A percentile compares a stretch with the other conserved stretches of the same genome.
These are phyloP conservation scores for Wakefieldia striispora DNA, from an alignment of 768 basidiomycete genomes.

Conservation along the genomic window DNA sequence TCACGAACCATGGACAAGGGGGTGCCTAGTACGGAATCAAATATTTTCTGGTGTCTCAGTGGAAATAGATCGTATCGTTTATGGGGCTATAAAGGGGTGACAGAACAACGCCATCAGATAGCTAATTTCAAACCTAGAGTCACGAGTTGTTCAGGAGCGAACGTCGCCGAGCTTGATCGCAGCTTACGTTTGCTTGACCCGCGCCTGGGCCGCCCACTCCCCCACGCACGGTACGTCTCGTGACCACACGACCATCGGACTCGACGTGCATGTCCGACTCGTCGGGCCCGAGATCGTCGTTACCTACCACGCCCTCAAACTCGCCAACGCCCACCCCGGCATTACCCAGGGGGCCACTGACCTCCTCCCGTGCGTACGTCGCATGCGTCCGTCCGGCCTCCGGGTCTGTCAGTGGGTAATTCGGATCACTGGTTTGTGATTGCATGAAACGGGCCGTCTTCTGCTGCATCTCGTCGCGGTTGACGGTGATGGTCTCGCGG, in stretches of 20 bases:
- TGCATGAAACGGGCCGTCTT: slow-evolving; percentile 22
- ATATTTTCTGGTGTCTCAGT: neutral
- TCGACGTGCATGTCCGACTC: slow-evolving; percentile 14
- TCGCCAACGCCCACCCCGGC: slow-evolving; percentile 31
- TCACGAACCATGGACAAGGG: neutral
- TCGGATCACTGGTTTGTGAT: neutral
- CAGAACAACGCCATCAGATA: neutral
- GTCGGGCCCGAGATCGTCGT: slow-evolving; percentile 29
- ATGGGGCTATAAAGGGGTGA: neutral
- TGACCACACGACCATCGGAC: slow-evolving; percentile 22
- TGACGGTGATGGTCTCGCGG: slow-evolving; percentile 8
- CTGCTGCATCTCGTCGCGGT: slow-evolving; percentile 17
- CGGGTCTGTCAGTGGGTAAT: neutral
- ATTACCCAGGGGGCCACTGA: slow-evolving; percentile 26
- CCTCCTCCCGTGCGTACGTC: slow-evolving; percentile 26
- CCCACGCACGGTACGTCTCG: slow-evolving; percentile 5
- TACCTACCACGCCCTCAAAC: slow-evolving; percentile 30
- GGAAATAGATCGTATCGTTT: neutral
- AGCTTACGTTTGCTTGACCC: slow-evolving; percentile 18
- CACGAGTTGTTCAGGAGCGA: neutral
- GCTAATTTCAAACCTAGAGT: slow-evolving; percentile 12
- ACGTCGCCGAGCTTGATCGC: neutral
- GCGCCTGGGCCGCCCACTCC: neutral
- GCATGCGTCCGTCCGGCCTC: slow-evolving; percentile 26
- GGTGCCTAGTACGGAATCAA: neutral